Evolutionary conservation across 192 early-diverging fungal genomes (phyloP), one percentile per base, ranked within the genome.

Genomic region (Phlyctochytrium planicorne): DNA sequence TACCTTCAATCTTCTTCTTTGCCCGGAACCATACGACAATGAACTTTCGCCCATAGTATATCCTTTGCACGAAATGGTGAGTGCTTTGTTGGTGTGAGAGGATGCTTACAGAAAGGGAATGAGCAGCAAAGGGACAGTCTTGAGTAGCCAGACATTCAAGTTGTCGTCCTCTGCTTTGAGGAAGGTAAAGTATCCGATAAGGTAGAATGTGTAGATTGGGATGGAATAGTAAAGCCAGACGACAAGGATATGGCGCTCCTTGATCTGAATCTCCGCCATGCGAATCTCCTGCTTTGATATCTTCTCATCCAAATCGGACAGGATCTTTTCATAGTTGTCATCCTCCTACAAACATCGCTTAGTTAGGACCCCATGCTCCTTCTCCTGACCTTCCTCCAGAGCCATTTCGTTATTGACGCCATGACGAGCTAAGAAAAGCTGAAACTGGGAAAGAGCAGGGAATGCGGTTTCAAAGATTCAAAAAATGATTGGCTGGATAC

Each of bases 201-300:
- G 55, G 6, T 72, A 73, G 0, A 85, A 75, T 55, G 84, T 59
- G 76, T 88, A 91, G 0, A 76, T 59, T 1, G 89, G 59, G 20
- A 80, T 63, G 6, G 85, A 77, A 60, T 90, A 90, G 1, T 81
- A 76, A 20, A 89, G 72, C 79, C 82, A 90, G 47, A 79, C 70
- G 14, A 80, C 68, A 53, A 79, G 57, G 2, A 85, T 65, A n/a
- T 82, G 66, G 30, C 78, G 82, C 59, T 90, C 83, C 1, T 86
- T 75, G 6, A 90, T 32, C 4, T 29, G 2, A 20, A 77, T 3
- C 1, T 60, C 55, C 17, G 78, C 50, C 2, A 80, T 25, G 4
- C 62, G 59, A 30, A 77, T 69, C 62, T 89, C 81, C 2, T 80
- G 68, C 47, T 66, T 70, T 52, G 73, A 68, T 23, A 91, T 87